Conservation (phyloP, 495 filamentous ascomycete species). For the Geopyxis carbonaria region DNA sequence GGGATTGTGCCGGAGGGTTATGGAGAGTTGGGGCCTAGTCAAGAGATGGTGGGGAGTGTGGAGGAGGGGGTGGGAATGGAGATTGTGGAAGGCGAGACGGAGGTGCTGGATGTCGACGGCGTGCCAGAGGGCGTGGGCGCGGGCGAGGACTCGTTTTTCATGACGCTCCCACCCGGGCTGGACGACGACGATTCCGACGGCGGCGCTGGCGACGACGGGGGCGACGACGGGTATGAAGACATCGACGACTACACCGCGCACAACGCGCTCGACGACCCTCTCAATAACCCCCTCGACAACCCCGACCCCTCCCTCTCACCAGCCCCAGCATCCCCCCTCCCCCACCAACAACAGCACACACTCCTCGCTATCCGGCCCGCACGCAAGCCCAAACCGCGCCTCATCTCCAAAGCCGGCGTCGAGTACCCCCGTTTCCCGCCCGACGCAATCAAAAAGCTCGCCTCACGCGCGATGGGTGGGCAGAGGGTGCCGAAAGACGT, state of each 20-base stretch:
- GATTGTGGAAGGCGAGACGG: background rate
- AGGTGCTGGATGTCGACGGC: background rate
- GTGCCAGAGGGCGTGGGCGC: background rate
- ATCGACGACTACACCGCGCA: conserved; percentile 22
- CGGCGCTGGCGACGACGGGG: conserved; percentile 6
- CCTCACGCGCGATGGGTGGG: no score
- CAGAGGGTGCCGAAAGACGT: conserved; percentile 53
- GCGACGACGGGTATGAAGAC: conserved; percentile 17
- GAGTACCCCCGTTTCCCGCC: conserved; percentile 57
- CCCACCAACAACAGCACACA: no score
- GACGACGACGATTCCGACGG: conserved; percentile 8
- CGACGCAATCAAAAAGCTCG: conserved; percentile 55
- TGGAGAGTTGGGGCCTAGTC: no score
- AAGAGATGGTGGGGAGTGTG: no score
- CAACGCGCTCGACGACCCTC: conserved; percentile 13
- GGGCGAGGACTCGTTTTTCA: no score
- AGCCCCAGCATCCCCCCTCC: no score
- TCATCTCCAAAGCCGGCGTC: conserved; percentile 53
- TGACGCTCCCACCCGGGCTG: background rate
- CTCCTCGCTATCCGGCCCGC: no score
- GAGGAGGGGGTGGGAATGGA: conserved; percentile 1
- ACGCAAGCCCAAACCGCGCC: conserved; percentile 1
- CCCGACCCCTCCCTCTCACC: no score
- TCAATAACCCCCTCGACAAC: no score
- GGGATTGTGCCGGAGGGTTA: no score